Base-by-base conservation (phyloP, 257 asterid species). In the Coffea eugenioides region DNA sequence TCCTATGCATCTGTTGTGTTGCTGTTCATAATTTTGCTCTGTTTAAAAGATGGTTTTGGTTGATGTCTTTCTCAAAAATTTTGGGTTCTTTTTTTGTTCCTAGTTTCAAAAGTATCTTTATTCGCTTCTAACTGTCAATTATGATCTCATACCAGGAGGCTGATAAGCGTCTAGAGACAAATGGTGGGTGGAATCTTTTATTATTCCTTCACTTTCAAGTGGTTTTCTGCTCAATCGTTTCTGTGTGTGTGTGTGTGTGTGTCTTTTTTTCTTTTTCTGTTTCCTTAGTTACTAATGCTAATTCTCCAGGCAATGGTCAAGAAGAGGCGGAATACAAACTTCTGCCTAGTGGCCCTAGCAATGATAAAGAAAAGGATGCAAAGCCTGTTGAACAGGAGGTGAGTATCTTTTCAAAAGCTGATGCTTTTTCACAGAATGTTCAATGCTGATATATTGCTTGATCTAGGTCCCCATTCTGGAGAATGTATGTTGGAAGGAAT, bases 401-500 rank as follows among this genome's bases (percentile, higher is more conserved):
- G 86, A 85, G 88, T 75, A 69, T 75, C 31, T 15, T 43, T 31
- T 61, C 56, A 46, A 78, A 46, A 76, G 73, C 34, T 70, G 64
- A 57, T 70, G 68, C 49, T 71, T 25, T 69, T 84, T 69, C 68
- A 20, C 34, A 67, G 64, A 69, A 12, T 79, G 61, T 54, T 71
- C 20, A 46, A 45, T 66, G 73, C 68, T 80, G 75, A 79, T 77
- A 74, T 69, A 16, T 82, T 66, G 83, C 59, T 46, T 81, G 64
- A 52, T 83, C 78, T 71, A 95, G 98, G 95, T 90, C 46, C 75
- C 96, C 73, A 77, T 95, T 75, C 66, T 95, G 75, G 91, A 93
- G 83, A 95, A 95, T 81, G 98, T 95, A 69, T 84, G 89, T 82
- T 95, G 98, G 99, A 95, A 91, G 88, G 98, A 95, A 81, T 85